Evolutionary conservation across 2,329 filamentous ascomycete genomes (phyloP).

Genomic region (Ceratocystis eucalypticola): DNA sequence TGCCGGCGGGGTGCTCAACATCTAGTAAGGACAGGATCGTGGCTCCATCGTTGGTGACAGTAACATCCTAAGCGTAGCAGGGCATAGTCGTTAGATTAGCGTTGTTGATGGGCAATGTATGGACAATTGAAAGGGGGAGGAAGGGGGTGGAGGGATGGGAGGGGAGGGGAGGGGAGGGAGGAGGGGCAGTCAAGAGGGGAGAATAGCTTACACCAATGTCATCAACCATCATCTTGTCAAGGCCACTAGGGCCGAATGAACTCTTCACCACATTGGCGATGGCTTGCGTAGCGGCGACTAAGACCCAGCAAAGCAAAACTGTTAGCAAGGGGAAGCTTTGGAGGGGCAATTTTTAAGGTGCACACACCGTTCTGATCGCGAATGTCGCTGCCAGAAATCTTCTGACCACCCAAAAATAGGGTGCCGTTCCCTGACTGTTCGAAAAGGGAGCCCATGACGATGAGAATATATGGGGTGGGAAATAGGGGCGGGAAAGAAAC

Average conservation of each 20-base stretch:
- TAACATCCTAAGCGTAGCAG: conserved; percentile 58
- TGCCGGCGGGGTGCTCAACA: conserved; percentile 94
- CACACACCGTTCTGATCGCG: conserved; percentile 80
- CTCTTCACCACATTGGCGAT: conserved; percentile 99
- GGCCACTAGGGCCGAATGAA: conserved; percentile 89
- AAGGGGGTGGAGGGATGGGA: not conserved
- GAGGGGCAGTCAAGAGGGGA: not conserved
- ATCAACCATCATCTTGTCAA: conserved; percentile 99
- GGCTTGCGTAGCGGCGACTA: conserved; percentile 86
- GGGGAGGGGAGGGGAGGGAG: not conserved
- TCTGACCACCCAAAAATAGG: conserved; percentile 90
- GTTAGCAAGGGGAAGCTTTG: conserved; percentile 13
- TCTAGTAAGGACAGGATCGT: conserved; percentile 92
- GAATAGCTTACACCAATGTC: conserved; percentile 67
- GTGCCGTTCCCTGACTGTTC: conserved; percentile 91
- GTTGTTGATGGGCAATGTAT: conserved; percentile 16
- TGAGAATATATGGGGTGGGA: conserved; percentile 16
- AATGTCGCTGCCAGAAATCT: conserved; percentile 94
- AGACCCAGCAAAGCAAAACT: conserved; percentile 1
- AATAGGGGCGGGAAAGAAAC: conserved; percentile 6
- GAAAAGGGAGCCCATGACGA: conserved; percentile 80
- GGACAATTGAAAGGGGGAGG: conserved; percentile 7
- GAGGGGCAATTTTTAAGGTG: conserved; percentile 21
- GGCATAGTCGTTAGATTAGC: not conserved
- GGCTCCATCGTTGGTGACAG: conserved; percentile 95